These are phyloP conservation scores for Polyporus tsugae DNA, from an alignment of 1,284 basidiomycete genomes.

Conservation along the genomic window DNA sequence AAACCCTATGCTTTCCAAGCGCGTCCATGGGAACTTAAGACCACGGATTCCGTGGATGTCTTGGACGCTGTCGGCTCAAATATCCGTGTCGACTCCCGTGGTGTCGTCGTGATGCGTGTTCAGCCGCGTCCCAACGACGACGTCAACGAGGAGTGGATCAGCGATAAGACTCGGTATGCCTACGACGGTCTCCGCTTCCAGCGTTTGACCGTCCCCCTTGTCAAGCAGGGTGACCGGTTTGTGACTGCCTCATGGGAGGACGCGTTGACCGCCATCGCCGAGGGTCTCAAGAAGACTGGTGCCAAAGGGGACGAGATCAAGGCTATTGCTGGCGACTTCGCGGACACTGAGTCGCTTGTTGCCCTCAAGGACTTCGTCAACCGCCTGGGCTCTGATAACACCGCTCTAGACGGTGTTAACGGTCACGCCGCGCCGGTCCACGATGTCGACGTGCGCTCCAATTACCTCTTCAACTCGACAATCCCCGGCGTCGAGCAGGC, in stretches of 20 bases:
- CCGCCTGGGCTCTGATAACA: conserved; percentile 95
- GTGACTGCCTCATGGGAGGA: conserved; percentile 94
- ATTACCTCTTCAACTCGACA: conserved; percentile 97
- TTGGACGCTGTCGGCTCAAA: conserved; percentile 98
- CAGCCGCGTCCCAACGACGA: conserved; percentile 98
- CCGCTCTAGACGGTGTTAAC: conserved; percentile 79
- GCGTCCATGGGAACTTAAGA: conserved; percentile 98
- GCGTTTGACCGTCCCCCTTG: conserved; percentile 91
- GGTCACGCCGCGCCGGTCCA: conserved; percentile 77
- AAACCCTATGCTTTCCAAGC: conserved; percentile 99
- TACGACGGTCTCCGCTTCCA: conserved; percentile 97
- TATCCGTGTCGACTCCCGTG: conserved; percentile 96
- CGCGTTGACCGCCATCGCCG: conserved; percentile 82
- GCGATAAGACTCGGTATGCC: conserved; percentile 98
- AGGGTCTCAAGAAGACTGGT: conserved; percentile 83
- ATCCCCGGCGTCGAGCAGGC: conserved; percentile 93
- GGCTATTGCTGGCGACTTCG: conserved; percentile 91
- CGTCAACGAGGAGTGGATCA: conserved; percentile 99
- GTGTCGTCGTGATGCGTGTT: conserved; percentile 96
- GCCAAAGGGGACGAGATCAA: conserved; percentile 97
- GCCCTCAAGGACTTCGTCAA: conserved; percentile 96
- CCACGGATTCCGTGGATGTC: conserved; percentile 98
- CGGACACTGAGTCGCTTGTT: conserved; percentile 94
- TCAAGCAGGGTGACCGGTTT: conserved; percentile 94
- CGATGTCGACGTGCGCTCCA: conserved; percentile 92